Percentiles rank a stretch among this genome's conserved stretches.
Evolutionary conservation across 495 filamentous ascomycete genomes (phyloP).

Genomic region (Podospora anserina): DNA sequence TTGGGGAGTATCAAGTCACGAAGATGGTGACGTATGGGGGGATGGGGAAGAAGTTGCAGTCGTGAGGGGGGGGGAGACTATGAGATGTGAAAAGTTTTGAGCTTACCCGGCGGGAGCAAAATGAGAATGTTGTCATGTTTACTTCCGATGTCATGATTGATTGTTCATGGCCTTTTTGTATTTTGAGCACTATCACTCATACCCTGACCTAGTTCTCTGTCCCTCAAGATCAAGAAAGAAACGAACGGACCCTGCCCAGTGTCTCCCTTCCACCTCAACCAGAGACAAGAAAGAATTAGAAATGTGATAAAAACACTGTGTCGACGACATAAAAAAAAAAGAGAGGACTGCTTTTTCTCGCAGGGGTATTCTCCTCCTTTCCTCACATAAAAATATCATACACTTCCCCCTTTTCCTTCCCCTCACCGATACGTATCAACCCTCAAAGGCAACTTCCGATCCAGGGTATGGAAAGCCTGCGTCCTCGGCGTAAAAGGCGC

Average conservation of each 20-base stretch:
- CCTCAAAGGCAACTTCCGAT: constrained; percentile 44
- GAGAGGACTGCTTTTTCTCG: background rate
- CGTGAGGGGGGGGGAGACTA: background rate
- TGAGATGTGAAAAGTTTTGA: background rate
- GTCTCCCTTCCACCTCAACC: background rate
- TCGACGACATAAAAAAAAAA: background rate
- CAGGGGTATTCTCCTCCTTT: constrained; percentile 4
- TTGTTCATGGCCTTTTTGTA: background rate
- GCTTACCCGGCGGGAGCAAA: background rate
- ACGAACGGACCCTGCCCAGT: background rate
- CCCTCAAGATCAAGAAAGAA: background rate
- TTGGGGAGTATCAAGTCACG: constrained; percentile 80
- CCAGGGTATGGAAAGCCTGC: constrained; percentile 53
- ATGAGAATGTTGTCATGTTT: background rate
- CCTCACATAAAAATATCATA: background rate
- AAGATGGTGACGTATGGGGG: constrained; percentile 88
- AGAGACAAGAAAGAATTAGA: background rate
- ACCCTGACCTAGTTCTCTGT: background rate
- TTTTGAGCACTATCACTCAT: background rate
- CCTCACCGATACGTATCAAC: constrained; percentile 4
- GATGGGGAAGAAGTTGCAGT: constrained; percentile 59
- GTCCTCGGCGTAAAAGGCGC: constrained; percentile 52
- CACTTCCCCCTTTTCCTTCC: background rate
- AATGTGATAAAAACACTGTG: background rate
- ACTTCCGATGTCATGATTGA: background rate